phyloP scores from a whole-genome alignment of 768 basidiomycete species.

The Cystoderma amianthinum region DNA sequence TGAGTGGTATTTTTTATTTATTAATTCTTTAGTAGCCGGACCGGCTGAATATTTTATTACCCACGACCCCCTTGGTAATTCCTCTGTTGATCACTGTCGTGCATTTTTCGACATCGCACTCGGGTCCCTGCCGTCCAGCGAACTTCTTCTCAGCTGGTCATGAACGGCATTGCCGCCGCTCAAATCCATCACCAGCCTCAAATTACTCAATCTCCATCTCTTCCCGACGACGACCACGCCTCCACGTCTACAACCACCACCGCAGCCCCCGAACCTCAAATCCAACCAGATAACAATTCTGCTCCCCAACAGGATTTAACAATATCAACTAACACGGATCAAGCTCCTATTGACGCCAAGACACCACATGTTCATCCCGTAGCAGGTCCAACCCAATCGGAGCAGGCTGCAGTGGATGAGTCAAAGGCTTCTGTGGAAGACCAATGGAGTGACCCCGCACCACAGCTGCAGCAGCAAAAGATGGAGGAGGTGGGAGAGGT shows the following conservation, averaged over 20 bases:
- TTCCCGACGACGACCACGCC: constrained; percentile 16
- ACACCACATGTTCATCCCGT: not conserved
- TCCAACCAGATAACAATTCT: not conserved
- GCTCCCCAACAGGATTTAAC: too few species aligned
- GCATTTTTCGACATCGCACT: constrained; percentile 18
- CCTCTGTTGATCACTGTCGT: constrained; percentile 22
- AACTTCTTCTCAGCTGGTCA: constrained; percentile 26
- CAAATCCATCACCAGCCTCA: constrained; percentile 19
- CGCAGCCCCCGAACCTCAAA: not conserved
- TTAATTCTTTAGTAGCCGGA: too few species aligned
- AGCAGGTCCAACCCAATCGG: not conserved
- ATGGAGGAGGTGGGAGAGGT: constrained; percentile 29
- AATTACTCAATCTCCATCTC: constrained; percentile 18
- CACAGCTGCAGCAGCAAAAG: constrained; percentile 3
- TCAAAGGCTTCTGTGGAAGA: too few species aligned
- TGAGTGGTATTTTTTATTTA: too few species aligned
- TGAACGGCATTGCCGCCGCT: constrained; percentile 34
- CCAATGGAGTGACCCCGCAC: too few species aligned
- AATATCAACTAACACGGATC: too few species aligned
- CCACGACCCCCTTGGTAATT: constrained; percentile 26
- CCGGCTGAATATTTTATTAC: too few species aligned
- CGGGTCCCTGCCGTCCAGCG: too few species aligned
- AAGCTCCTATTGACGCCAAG: not conserved
- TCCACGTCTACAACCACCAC: constrained; percentile 17
- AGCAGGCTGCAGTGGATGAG: constrained; percentile 3